phyloP scores from a whole-genome alignment of 2,329 filamentous ascomycete species.

The Colletotrichum costaricense region DNA sequence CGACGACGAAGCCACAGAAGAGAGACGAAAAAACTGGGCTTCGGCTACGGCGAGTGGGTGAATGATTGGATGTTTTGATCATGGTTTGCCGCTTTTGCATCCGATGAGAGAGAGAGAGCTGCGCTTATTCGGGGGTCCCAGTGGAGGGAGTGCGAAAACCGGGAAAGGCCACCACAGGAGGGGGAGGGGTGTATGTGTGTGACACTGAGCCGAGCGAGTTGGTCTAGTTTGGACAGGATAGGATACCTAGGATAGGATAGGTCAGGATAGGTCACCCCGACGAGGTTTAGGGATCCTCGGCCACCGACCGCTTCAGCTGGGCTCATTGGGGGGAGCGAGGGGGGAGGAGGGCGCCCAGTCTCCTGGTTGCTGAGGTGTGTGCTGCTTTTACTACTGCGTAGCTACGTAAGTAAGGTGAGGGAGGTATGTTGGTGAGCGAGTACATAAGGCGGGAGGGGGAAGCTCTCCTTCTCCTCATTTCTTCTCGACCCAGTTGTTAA shows the following conservation, averaged over 20 bases:
- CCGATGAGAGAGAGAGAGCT: slow-evolving; percentile 18
- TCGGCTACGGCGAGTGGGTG: background rate
- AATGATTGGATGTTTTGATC: slow-evolving; percentile 11
- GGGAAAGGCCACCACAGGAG: background rate
- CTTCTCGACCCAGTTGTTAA: background rate
- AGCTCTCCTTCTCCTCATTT: background rate
- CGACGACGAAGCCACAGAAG: background rate
- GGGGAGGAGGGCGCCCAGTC: background rate
- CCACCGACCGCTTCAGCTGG: slow-evolving; percentile 20
- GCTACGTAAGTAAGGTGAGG: background rate
- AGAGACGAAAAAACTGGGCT: slow-evolving; percentile 14
- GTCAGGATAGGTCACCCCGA: background rate
- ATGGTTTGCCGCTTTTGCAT: slow-evolving; percentile 20
- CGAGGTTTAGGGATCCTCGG: slow-evolving; percentile 26
- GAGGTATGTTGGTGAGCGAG: slow-evolving; percentile 1
- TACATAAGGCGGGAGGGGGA: slow-evolving; percentile 28
- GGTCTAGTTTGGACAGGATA: background rate
- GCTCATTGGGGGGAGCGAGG: background rate
- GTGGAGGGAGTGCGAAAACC: slow-evolving; percentile 16
- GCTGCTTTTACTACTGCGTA: background rate
- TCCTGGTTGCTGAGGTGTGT: background rate
- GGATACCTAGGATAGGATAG: too few relatives aligned
- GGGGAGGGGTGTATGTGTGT: slow-evolving; percentile 1
- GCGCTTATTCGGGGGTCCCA: background rate
- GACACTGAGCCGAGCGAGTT: background rate